These are phyloP conservation scores for Tetrahymena elliotti DNA, from an alignment of 73 alveolate species.

Conservation along the genomic window DNA sequence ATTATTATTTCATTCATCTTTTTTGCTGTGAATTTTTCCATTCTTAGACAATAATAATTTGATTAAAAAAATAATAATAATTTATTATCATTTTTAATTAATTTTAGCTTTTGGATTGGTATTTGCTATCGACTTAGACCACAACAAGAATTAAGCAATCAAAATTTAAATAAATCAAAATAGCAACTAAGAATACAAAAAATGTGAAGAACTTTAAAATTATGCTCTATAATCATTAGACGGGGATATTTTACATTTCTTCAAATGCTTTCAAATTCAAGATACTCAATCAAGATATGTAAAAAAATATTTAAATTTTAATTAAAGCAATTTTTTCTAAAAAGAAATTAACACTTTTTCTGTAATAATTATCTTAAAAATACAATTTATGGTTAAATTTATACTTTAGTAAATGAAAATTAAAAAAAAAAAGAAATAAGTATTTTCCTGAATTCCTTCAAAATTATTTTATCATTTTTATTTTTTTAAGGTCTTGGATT, in stretches of 20 bases:
- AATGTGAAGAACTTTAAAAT: neutral
- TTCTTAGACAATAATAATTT: too few relatives aligned
- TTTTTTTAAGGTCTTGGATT: neutral
- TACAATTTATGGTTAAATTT: neutral
- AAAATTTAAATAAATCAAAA: neutral
- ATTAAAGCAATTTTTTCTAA: neutral
- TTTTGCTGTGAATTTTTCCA: neutral
- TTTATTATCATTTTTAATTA: neutral
- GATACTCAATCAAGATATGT: neutral
- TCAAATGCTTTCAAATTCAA: neutral
- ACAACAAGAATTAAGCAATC: neutral
- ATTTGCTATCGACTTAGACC: neutral
- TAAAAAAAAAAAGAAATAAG: neutral
- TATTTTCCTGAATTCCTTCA: too few relatives aligned
- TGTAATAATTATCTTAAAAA: too few relatives aligned
- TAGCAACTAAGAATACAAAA: neutral
- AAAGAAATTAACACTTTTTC: neutral
- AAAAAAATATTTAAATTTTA: neutral
- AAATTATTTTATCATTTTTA: too few relatives aligned
- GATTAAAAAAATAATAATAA: neutral
- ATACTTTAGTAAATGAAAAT: neutral
- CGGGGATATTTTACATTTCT: neutral
- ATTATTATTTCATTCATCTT: too few relatives aligned
- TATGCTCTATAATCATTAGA: neutral
- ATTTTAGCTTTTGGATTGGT: neutral